Base-by-base conservation (phyloP, 2,329 filamentous ascomycete species). In the Cytospora leucostoma region DNA sequence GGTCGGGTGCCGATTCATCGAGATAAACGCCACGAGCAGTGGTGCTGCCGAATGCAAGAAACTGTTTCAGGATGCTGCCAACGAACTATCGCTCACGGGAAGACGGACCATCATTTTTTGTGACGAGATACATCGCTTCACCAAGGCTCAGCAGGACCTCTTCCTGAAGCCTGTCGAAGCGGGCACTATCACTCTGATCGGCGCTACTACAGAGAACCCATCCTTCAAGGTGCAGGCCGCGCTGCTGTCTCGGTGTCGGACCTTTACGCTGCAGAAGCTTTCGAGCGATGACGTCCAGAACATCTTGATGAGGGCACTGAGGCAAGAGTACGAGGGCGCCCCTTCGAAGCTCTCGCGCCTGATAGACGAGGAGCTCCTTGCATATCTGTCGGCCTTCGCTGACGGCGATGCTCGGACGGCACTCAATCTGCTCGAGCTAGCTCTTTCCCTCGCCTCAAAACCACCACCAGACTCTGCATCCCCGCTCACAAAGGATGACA, bases 21-120 rank as follows among this genome's bases (percentile, higher is more conserved):
- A 99, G 80, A 93, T 98, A 78, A 97, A 97, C 76, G 94, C 92
- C 66, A 97, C 94, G 2, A 93, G 87, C 69, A 89, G 89, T 7
- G 94, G 93, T 1, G 91, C 98, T 19, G 88, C 84, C 32, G 94
- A 98, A 74, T 93, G 90, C 82, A 97, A 97, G 78, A 95, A 93
- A 80, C 83, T 97, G 61, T 97, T 98, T 71, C 80, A 82, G 27
- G 93, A 97, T 68, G 93, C 95, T 0, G 87, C 85, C 65, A 91
- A 88, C 71, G 95, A 98, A 74, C 78, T 93, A 54, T 79, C 82
- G 1, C 79, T 98, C 58, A 96, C 92, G 0, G 94, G 94, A 1
- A 84, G 93, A 66, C 94, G 91, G 77, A 98, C 95, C 0, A 96
- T 99, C 67, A 87, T 99, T 67, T 99, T 99, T 75, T 97, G 94